Evolutionary conservation across 257 asterid genomes (phyloP).

Genomic region (Knoxia roxburghii): DNA sequence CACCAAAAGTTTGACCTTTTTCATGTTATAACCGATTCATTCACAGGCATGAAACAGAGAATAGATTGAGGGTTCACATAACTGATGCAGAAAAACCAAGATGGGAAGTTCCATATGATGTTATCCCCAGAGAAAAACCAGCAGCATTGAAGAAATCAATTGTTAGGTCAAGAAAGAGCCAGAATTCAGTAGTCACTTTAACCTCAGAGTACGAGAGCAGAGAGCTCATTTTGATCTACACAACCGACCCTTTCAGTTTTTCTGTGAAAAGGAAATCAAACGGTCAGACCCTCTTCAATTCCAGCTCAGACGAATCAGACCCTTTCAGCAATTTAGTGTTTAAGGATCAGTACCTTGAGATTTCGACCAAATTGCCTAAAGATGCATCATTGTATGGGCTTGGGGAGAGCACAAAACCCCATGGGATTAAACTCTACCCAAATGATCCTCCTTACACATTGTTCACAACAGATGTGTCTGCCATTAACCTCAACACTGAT

Average conservation of each 20-base stretch:
- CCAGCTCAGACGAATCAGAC: conserved; percentile 49
- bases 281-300: conserved; percentile 68
- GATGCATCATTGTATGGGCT: conserved; percentile 80
- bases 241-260: conserved; percentile 73
- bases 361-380: conserved; percentile 69
- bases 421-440: conserved; percentile 72
- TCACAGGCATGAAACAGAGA: conserved; percentile 71
- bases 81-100: conserved; percentile 74
- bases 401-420: conserved; percentile 88
- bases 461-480: conserved; percentile 72
- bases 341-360: conserved; percentile 88
- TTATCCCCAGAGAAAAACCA: conserved; percentile 62
- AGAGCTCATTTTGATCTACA: conserved; percentile 62
- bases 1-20: background rate
- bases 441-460: conserved; percentile 76
- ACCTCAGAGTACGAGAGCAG: conserved; percentile 38
- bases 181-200: conserved; percentile 6
- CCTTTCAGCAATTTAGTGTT: conserved; percentile 53
- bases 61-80: conserved; percentile 74
- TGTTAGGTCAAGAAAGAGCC: conserved; percentile 27
- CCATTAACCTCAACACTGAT: conserved; percentile 74
- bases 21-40: background rate
- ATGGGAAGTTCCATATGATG: conserved; percentile 92
- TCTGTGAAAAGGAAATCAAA: conserved; percentile 65
- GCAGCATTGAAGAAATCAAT: conserved; percentile 35